A percentile compares a stretch with the other conserved stretches of the same genome.
Evolutionary conservation across 2,329 filamentous ascomycete genomes (phyloP).

Genomic region (Emergomyces africanus): DNA sequence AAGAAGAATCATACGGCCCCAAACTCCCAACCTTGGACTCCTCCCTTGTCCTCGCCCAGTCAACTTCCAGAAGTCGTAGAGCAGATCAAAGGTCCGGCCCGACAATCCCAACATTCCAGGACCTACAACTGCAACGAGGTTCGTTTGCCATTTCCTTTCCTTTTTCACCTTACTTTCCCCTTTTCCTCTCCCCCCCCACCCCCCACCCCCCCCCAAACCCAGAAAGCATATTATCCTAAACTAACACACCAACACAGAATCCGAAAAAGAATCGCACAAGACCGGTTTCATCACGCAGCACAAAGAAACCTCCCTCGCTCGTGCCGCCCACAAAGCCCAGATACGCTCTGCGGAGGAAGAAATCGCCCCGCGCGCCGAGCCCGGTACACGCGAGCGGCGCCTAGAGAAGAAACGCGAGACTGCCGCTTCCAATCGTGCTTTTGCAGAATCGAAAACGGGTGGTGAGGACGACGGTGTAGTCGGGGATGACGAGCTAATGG

Average conservation of each 20-base stretch:
- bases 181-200: background rate
- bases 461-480: slow-evolving; percentile 47
- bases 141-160: background rate
- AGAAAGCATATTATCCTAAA: slow-evolving; percentile 9
- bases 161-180: slow-evolving; percentile 5
- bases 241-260: slow-evolving; percentile 20
- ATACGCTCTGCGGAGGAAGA: slow-evolving; percentile 47
- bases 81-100: slow-evolving; percentile 34
- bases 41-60: slow-evolving; percentile 9
- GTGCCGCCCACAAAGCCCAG: slow-evolving; percentile 31
- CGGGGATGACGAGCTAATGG: slow-evolving; percentile 65
- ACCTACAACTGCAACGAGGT: slow-evolving; percentile 50
- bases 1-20: slow-evolving; percentile 53
- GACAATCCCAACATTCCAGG: slow-evolving; percentile 57
- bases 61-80: slow-evolving; percentile 14
- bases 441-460: slow-evolving; percentile 45
- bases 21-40: slow-evolving; percentile 29
- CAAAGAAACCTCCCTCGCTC: slow-evolving; percentile 51
- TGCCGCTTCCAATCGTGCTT: slow-evolving; percentile 60
- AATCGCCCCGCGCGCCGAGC: slow-evolving; percentile 65
- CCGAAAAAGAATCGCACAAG: slow-evolving; percentile 34
- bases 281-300: slow-evolving; percentile 54
- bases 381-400: slow-evolving; percentile 68
- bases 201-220: slow-evolving; percentile 4
- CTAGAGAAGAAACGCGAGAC: slow-evolving; percentile 72